Evolutionary conservation across 2,329 filamentous ascomycete genomes (phyloP).

Genomic region (Lachnellula arida): DNA sequence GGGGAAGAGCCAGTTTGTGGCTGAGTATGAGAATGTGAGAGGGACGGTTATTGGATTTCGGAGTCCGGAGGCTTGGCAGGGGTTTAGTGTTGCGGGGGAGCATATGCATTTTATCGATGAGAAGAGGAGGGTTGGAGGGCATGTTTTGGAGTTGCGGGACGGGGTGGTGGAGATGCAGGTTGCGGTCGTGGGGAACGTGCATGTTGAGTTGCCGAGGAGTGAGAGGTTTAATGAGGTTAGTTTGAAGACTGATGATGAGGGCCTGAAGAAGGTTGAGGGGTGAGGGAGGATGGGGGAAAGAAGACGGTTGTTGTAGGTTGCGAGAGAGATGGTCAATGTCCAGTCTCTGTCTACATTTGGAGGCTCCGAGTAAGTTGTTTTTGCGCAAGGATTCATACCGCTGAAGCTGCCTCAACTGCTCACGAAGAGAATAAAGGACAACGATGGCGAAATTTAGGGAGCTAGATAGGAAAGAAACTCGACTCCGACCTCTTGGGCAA

Average conservation of each 20-base stretch:
- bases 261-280: constrained; percentile 2
- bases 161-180: constrained; percentile 11
- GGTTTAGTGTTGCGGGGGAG: constrained; percentile 15
- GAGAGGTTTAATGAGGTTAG: neutral
- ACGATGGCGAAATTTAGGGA: no score
- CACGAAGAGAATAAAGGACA: no score
- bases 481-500: no score
- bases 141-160: constrained; percentile 36
- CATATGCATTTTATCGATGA: constrained; percentile 18
- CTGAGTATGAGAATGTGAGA: constrained; percentile 33
- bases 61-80: constrained; percentile 13
- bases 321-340: no score
- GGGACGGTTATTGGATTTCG: constrained; percentile 41
- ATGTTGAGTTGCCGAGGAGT: constrained; percentile 2
- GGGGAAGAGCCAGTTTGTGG: constrained; percentile 37
- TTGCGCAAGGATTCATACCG: no score
- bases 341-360: no score
- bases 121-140: constrained; percentile 34
- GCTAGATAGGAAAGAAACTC: no score
- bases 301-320: no score
- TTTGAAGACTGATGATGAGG: constrained; percentile 1
- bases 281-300: neutral
- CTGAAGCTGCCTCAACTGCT: no score
- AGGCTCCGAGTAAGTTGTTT: no score
- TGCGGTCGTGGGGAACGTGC: neutral